phyloP scores from a whole-genome alignment of 148 eudicot genomes.

The Fagopyrum esculentum region DNA sequence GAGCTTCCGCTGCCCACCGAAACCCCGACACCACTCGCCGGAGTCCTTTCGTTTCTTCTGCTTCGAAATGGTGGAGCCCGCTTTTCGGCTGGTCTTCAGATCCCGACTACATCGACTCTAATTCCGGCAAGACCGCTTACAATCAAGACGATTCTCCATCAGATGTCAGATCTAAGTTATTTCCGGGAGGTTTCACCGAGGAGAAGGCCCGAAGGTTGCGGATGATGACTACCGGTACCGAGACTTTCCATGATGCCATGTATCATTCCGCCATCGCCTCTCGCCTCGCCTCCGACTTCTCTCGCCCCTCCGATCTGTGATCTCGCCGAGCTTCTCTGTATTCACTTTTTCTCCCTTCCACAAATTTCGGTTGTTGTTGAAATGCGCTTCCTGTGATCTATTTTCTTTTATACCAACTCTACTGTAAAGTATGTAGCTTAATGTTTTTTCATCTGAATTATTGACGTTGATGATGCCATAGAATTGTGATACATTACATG shows the following conservation, averaged over 20 bases:
- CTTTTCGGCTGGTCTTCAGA: slow-evolving; percentile 56
- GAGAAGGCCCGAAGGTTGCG: slow-evolving; percentile 62
- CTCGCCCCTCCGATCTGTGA: slow-evolving; percentile 3
- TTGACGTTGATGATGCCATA: not conserved
- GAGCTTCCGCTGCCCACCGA: slow-evolving; percentile 23
- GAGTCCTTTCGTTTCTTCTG: not conserved
- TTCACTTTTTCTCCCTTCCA: not conserved
- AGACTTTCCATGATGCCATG: slow-evolving; percentile 63
- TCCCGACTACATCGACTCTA: slow-evolving; percentile 54
- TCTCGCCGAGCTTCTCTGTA: not conserved
- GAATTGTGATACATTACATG: not conserved
- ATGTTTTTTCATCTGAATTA: not conserved
- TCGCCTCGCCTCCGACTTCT: slow-evolving; percentile 58
- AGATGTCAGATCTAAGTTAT: slow-evolving; percentile 23
- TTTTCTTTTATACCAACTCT: not conserved
- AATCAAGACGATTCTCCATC: too few species aligned
- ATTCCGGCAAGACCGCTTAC: not conserved
- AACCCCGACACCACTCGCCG: slow-evolving; percentile 20
- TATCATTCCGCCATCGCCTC: slow-evolving; percentile 80
- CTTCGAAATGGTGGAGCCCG: slow-evolving; percentile 57
- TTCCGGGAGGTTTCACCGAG: slow-evolving; percentile 54
- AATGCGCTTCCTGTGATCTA: not conserved
- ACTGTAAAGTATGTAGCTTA: not conserved
- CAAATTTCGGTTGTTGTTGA: not conserved
- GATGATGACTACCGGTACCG: slow-evolving; percentile 41